Percentiles rank a stretch among this genome's conserved stretches.
phyloP scores from a whole-genome alignment of 2,329 filamentous ascomycete genomes.

The Dactylonectria macrodidyma region DNA sequence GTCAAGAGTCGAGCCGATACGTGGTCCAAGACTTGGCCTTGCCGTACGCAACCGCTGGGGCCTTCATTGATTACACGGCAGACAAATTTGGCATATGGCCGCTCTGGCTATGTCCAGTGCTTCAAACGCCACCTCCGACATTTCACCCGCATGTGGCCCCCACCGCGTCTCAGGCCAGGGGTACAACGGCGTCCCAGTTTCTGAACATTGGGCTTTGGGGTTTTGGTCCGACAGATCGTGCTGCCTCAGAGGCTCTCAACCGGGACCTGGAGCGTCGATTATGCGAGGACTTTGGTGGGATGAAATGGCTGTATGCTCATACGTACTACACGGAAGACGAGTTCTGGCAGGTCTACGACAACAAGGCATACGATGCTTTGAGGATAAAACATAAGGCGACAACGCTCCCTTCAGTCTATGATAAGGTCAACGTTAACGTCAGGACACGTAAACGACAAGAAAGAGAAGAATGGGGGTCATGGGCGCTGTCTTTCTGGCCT shows the following conservation, averaged over 20 bases:
- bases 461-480: too few relatives aligned
- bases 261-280: slow-evolving; percentile 76
- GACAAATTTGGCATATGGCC: slow-evolving; percentile 46
- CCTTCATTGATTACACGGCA: slow-evolving; percentile 50
- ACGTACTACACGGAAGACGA: slow-evolving; percentile 79
- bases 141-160: slow-evolving; percentile 36
- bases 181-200: slow-evolving; percentile 51
- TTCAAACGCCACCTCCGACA: slow-evolving; percentile 32
- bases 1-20: slow-evolving; percentile 67
- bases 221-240: slow-evolving; percentile 68
- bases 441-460: slow-evolving; percentile 50
- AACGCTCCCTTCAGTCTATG: slow-evolving; percentile 73
- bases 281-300: slow-evolving; percentile 71
- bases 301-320: slow-evolving; percentile 88
- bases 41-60: slow-evolving; percentile 62
- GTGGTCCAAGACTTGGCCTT: slow-evolving; percentile 76
- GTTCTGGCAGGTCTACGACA: slow-evolving; percentile 74
- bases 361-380: slow-evolving; percentile 70
- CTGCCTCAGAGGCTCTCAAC: slow-evolving; percentile 75
- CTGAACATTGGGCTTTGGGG: slow-evolving; percentile 81
- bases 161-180: too few relatives aligned
- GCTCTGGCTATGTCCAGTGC: slow-evolving; percentile 49
- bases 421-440: slow-evolving; percentile 72
- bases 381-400: slow-evolving; percentile 72
- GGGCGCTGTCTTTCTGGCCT: too few relatives aligned